Evolutionary conservation across 495 filamentous ascomycete species (phyloP), one percentile per base, ranked within the genome.

Genomic region (Podospora fimiseda): DNA sequence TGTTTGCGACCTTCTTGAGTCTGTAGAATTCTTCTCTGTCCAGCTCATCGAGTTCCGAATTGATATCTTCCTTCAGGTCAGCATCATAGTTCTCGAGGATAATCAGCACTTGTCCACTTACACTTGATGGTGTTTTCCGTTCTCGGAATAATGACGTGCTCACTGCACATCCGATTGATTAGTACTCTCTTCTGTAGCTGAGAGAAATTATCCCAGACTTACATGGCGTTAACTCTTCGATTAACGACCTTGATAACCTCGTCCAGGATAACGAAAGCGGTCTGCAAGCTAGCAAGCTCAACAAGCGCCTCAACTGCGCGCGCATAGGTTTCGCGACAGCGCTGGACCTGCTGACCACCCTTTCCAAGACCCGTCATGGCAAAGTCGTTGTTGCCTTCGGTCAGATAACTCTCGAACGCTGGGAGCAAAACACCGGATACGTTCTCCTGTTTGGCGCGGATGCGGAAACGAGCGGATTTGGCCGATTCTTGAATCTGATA

Each of bases 181-280:
- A n/a, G n/a, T n/a, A n/a, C n/a, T n/a, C n/a, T n/a, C n/a, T n/a
- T n/a, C n/a, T n/a, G n/a, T n/a, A n/a, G n/a, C n/a, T n/a, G n/a
- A n/a, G n/a, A n/a, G n/a, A n/a, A n/a, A 9, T 40, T 24, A 58
- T n/a, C 42, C 27, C 27, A 33, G 11, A 74, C 82, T 77, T 74
- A 93, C 85, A 97, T 97, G 36, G 92, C 92, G 71, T 96, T 97
- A 15, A 97, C 92, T 88, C 93, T 86, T 56, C 93, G 83, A 69
- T 97, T 99, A 27, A 99, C 93, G 21, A 96, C 88, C 77, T 99
- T 99, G 71, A 99, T 99, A 50, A 99, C 94, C 64, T 97, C 94
- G 66, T 99, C 93, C 55, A 99, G 68, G 56, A 96, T 96, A 37
- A 99, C 88, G 64, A 99, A 99, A 5, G 93, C 94, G 59, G 93